A percentile compares a stretch with the other conserved stretches of the same genome.
Evolutionary conservation across 148 eudicot genomes (phyloP).

Genomic region (Euryodendron excelsum): DNA sequence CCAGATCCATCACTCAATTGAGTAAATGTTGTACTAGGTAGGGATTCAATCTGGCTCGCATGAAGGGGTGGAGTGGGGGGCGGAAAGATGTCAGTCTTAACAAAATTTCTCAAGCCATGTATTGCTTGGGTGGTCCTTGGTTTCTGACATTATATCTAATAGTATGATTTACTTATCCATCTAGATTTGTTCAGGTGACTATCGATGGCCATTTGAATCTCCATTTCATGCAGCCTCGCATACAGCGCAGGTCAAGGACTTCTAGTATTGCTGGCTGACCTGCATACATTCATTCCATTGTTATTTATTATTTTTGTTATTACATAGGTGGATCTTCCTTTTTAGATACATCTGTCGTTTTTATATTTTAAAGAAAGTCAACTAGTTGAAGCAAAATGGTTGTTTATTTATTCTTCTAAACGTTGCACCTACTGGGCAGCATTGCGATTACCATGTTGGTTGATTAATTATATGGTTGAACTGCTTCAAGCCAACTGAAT

Average conservation of each 20-base stretch:
- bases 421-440: background rate
- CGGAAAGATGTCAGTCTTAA: background rate
- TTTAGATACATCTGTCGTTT: background rate
- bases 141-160: background rate
- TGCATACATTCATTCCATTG: background rate
- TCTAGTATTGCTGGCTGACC: background rate
- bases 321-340: background rate
- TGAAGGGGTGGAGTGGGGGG: background rate
- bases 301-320: background rate
- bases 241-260: background rate
- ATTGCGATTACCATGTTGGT: background rate
- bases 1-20: background rate
- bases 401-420: background rate
- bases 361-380: background rate
- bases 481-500: conserved; percentile 2
- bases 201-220: background rate
- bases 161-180: background rate
- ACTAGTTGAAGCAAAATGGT: background rate
- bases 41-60: background rate
- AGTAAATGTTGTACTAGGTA: background rate
- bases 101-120: background rate
- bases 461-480: background rate
- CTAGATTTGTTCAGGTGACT: background rate
- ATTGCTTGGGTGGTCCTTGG: background rate
- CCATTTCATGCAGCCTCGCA: background rate